Conservation (phyloP, 1,284 basidiomycete genomes). For the Peniophora sp. region DNA sequence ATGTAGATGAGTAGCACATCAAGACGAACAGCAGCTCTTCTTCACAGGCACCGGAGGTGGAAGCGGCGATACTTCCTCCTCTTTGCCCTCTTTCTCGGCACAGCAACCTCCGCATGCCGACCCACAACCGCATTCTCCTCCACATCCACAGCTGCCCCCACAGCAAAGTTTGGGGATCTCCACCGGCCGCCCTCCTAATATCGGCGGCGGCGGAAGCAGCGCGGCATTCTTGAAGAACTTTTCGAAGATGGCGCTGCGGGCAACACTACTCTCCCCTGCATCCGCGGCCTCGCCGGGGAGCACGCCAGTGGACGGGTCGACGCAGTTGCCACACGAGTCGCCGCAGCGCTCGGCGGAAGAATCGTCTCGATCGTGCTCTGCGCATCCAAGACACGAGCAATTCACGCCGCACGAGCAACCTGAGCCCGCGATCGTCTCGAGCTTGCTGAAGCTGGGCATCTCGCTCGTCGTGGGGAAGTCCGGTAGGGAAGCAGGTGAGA, state of each 20-base stretch:
- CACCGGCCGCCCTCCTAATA: constrained; percentile 23
- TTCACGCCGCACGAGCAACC: constrained; percentile 58
- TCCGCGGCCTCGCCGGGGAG: constrained; percentile 2
- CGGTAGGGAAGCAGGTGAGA: constrained; percentile 23
- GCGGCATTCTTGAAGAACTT: constrained; percentile 52
- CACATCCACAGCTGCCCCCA: constrained; percentile 30
- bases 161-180: constrained; percentile 55
- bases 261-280: not conserved
- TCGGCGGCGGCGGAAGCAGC: constrained; percentile 44
- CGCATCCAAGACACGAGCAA: constrained; percentile 60
- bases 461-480: constrained; percentile 27
- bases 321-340: constrained; percentile 29
- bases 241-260: constrained; percentile 1
- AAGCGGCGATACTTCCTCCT: not conserved
- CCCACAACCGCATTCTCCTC: constrained; percentile 38
- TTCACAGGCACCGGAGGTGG: not conserved
- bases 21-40: not conserved
- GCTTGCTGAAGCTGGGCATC: constrained; percentile 50
- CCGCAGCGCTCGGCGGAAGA: constrained; percentile 45
- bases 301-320: constrained; percentile 31
- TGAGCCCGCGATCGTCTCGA: constrained; percentile 46
- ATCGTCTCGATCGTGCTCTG: constrained; percentile 39
- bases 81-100: constrained; percentile 17
- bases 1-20: no score
- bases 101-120: constrained; percentile 40